phyloP scores from a whole-genome alignment of 768 basidiomycete genomes.

The Coprinopsis cinerea region DNA sequence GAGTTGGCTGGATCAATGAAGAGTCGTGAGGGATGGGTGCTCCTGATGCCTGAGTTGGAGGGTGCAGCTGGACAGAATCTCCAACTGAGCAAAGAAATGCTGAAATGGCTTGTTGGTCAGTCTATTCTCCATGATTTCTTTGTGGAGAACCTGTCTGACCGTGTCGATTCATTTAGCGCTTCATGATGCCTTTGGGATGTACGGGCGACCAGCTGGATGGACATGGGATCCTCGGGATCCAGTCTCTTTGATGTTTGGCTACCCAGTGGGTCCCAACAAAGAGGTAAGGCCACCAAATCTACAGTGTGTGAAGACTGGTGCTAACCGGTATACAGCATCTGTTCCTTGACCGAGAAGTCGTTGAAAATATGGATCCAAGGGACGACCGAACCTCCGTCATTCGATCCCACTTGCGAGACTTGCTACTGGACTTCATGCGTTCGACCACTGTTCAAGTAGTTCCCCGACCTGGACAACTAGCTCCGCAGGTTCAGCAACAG shows the following conservation, averaged over 20 bases:
- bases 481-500: constrained; percentile 12
- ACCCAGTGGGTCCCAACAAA: constrained; percentile 79
- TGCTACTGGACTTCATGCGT: constrained; percentile 62
- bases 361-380: constrained; percentile 69
- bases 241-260: constrained; percentile 85
- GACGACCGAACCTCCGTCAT: constrained; percentile 72
- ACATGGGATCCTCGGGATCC: constrained; percentile 87
- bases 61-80: constrained; percentile 33
- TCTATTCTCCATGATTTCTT: constrained; percentile 9
- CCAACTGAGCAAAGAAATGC: constrained; percentile 69
- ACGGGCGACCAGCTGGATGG: constrained; percentile 82
- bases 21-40: constrained; percentile 74
- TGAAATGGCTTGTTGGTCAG: constrained; percentile 86
- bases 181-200: constrained; percentile 83
- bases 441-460: constrained; percentile 24
- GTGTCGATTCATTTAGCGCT: constrained; percentile 42
- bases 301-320: neutral
- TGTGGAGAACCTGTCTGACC: constrained; percentile 2
- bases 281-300: constrained; percentile 51
- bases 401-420: constrained; percentile 53
- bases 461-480: constrained; percentile 13
- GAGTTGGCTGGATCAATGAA: constrained; percentile 60
- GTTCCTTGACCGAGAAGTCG: constrained; percentile 82
- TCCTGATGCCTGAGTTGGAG: constrained; percentile 87
- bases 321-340: constrained; percentile 48